A percentile compares a stretch with the other conserved stretches of the same genome.
phyloP scores from a whole-genome alignment of 202 grass and related monocot species.

The Saccharum hybrid region DNA sequence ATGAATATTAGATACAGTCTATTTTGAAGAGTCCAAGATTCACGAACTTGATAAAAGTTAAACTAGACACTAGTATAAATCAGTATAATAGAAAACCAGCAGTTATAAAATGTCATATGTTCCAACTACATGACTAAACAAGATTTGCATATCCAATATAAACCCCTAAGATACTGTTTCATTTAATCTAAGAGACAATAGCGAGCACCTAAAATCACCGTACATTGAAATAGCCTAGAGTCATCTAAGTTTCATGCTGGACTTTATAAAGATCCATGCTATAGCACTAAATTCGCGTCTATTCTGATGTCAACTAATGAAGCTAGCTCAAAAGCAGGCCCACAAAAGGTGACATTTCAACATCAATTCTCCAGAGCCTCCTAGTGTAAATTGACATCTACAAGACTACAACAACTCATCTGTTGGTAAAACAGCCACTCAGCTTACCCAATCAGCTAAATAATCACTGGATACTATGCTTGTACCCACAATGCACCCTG shows the following conservation, averaged over 20 bases:
- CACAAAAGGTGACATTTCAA: no score
- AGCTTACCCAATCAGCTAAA: neutral
- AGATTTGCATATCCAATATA: neutral
- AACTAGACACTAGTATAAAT: neutral
- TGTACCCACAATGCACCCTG: no score
- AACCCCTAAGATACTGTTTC: neutral
- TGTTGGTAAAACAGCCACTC: neutral
- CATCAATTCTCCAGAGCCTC: neutral
- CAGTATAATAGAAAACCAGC: neutral
- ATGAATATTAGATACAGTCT: no score
- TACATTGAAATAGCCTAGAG: slow-evolving; percentile 7
- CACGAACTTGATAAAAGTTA: neutral
- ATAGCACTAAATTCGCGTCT: no score
- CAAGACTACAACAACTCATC: neutral
- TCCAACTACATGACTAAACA: slow-evolving; percentile 11
- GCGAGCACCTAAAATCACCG: neutral
- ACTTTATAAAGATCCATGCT: no score
- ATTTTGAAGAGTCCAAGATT: neutral
- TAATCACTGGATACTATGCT: no score
- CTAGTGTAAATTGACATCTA: neutral
- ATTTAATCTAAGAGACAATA: neutral
- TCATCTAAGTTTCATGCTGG: no score
- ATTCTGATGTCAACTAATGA: no score
- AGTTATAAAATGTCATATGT: neutral
- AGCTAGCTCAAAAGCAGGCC: no score